Evolutionary conservation across 23 red algal genomes (phyloP), one percentile per base, ranked within the genome.

Genomic region (Gracilaria caudata): DNA sequence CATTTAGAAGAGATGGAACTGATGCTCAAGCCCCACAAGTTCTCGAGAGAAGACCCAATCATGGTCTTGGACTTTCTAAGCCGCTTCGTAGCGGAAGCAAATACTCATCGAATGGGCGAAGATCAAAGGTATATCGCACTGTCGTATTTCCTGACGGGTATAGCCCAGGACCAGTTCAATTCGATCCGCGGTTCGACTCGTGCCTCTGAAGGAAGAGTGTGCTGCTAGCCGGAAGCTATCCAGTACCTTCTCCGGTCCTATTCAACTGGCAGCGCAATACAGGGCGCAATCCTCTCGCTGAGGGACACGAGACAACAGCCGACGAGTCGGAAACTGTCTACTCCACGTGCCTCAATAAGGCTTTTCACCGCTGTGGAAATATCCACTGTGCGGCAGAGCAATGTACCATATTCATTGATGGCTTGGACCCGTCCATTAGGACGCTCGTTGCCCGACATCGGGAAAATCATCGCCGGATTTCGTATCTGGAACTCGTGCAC

Each of bases 381-480:
- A 16, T 53, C 12, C 19, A 16, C 30, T 53, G 12, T 17, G 49
- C 49, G 14, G 49, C 49, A 9, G 49, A 53, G 49, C 49, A 16
- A 17, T 53, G 49, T 17, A 80, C 4, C 16, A 54, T 59, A 21
- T 80, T 80, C 33, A 43, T 80, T 80, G 39, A 80, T 34, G 76
- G 76, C 4, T 19, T 80, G 20, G 39, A 44, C 76, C 30, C 7
- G 29, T 34, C 55, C 1, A 80, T 53, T 80, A 43, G 76, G 34
- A 30, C 76, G 7, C 8, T 53, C 7, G 24, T 53, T 0, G 76
- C 51, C 45, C 40, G 46, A 0, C 35, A 58, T 53, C 76, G 47
- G 45, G 76, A 80, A 33, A 32, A 80, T 17, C 13, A 53, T 17
- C 49, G 49, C 49, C 49, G 49, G 49, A 53, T 53, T 53, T 17